Evolutionary conservation across 371 early-diverging fungal species (phyloP).

Genomic region (Actinomortierella ambigua): DNA sequence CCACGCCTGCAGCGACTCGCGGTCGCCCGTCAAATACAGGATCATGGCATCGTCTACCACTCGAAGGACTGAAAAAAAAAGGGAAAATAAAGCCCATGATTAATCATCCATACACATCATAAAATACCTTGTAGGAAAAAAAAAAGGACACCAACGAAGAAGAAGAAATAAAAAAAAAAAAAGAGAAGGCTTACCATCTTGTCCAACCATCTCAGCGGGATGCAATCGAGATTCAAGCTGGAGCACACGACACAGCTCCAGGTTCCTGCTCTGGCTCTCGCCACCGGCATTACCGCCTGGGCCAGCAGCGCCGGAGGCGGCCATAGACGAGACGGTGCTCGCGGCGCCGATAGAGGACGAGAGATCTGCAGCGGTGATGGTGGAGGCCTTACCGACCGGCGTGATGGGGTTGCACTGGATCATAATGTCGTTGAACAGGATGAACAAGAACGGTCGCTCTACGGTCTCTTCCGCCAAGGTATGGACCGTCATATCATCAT

Average conservation of each 20-base stretch:
- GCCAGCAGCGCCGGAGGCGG: slow-evolving; percentile 1
- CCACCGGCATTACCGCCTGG: slow-evolving; percentile 4
- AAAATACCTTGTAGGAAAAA: too few relatives aligned
- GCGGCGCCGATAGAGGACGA: too few relatives aligned
- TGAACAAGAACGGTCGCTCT: slow-evolving; percentile 48
- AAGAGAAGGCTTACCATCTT: slow-evolving; percentile 30
- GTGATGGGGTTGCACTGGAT: slow-evolving; percentile 47
- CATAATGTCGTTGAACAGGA: slow-evolving; percentile 62
- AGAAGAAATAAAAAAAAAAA: not conserved
- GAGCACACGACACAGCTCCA: slow-evolving; percentile 34
- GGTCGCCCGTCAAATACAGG: slow-evolving; percentile 36
- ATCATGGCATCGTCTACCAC: slow-evolving; percentile 41
- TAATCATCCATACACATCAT: not conserved
- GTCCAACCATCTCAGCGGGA: slow-evolving; percentile 41
- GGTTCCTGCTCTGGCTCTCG: slow-evolving; percentile 10
- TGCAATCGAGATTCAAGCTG: slow-evolving; percentile 41
- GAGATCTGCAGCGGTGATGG: not conserved
- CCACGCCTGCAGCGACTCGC: slow-evolving; percentile 35
- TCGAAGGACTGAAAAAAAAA: slow-evolving; percentile 25
- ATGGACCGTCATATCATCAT: slow-evolving; percentile 33
- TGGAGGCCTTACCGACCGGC: slow-evolving; percentile 7
- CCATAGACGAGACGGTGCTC: too few relatives aligned
- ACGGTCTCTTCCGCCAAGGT: slow-evolving; percentile 30
- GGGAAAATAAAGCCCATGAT: not conserved
- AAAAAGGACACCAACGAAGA: not conserved